Percentiles rank a stretch among this genome's conserved stretches.
These are phyloP conservation scores for Mycothermus thermophilus DNA, from an alignment of 495 filamentous ascomycete species.

Conservation along the genomic window DNA sequence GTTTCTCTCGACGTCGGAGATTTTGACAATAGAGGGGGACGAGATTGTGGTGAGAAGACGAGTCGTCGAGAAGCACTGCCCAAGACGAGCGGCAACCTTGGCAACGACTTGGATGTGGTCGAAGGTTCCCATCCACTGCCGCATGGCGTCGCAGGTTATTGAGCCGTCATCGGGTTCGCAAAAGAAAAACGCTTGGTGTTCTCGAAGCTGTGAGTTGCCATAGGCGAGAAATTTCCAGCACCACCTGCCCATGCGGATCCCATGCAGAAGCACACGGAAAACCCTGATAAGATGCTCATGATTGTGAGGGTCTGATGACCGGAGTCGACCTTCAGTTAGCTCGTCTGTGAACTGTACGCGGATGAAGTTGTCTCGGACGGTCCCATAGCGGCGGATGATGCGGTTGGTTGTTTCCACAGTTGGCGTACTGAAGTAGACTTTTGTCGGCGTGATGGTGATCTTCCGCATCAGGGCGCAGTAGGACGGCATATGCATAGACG, in stretches of 20 bases:
- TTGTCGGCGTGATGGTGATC: slow-evolving; percentile 70
- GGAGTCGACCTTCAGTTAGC: slow-evolving; percentile 33
- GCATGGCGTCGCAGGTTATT: slow-evolving; percentile 57
- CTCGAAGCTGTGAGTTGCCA: slow-evolving; percentile 89
- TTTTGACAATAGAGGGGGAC: slow-evolving; percentile 29
- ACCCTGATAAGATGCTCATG: slow-evolving; percentile 68
- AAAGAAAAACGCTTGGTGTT: slow-evolving; percentile 88
- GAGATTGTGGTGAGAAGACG: slow-evolving; percentile 42
- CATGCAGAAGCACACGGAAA: slow-evolving; percentile 54
- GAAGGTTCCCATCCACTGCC: slow-evolving; percentile 86
- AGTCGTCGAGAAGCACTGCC: slow-evolving; percentile 94
- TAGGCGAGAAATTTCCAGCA: slow-evolving; percentile 87
- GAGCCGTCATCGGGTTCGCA: slow-evolving; percentile 27
- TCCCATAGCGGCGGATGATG: slow-evolving; percentile 56
- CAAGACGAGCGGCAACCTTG: slow-evolving; percentile 74
- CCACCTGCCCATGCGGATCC: slow-evolving; percentile 67
- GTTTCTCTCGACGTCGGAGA: slow-evolving; percentile 52
- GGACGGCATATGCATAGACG: slow-evolving; percentile 42
- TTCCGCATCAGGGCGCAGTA: slow-evolving; percentile 67
- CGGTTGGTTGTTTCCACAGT: slow-evolving; percentile 78
- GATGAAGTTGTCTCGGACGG: slow-evolving; percentile 69
- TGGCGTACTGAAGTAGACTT: slow-evolving; percentile 62
- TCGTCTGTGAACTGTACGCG: slow-evolving; percentile 87
- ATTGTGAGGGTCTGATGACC: slow-evolving; percentile 26
- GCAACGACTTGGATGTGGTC: slow-evolving; percentile 61